Evolutionary conservation across 768 basidiomycete species (phyloP), one percentile per base, ranked within the genome.

Genomic region (Russula olivacea): DNA sequence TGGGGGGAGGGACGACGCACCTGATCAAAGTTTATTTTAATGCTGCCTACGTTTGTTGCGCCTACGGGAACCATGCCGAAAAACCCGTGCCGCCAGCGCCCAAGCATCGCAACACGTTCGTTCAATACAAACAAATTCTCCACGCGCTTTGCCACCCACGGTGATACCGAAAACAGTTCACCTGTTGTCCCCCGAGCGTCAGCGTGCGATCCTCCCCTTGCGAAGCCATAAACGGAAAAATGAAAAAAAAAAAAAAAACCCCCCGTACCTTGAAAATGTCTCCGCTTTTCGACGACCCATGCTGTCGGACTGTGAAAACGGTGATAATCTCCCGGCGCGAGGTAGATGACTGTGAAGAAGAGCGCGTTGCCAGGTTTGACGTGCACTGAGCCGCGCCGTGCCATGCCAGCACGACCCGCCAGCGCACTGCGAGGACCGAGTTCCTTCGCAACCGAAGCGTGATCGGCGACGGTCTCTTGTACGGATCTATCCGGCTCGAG

Each of bases 271-370:
- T 93, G 86, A 70, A 99, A 98, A 73, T 99, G 97, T 45, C 97
- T 76, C 64, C 97, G 77, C 71, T 90, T 89, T 78, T 99, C 95
- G 19, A 98, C 96, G 6, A 99, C 94, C 97, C 97, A 98, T 8
- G 91, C 86, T 0, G 93, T 87, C 1, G 97, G 96, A 55, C 86
- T 89, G 74, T 99, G 97, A 82, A 97, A 99, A 17, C 96, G 85
- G 71, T 99, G 96, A 74, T 98, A 98, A 72, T 99, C 97, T 1
- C 97, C 96, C 1, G 97, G 97, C 0, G 96, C 97, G 59, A 99
- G 89, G 76, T 98, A 99, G 63, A 99, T 89, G 68, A 99, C 97
- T 25, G 89, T 77, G 74, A 98, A 99, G 76, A 85, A 97, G 25
- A 98, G 83, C 19, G 85, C 81, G 71, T 98, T 88, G 15, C 91